These are phyloP conservation scores for Tillandsia fasciculata DNA, from an alignment of 176 grass and related monocot species.

Conservation along the genomic window DNA sequence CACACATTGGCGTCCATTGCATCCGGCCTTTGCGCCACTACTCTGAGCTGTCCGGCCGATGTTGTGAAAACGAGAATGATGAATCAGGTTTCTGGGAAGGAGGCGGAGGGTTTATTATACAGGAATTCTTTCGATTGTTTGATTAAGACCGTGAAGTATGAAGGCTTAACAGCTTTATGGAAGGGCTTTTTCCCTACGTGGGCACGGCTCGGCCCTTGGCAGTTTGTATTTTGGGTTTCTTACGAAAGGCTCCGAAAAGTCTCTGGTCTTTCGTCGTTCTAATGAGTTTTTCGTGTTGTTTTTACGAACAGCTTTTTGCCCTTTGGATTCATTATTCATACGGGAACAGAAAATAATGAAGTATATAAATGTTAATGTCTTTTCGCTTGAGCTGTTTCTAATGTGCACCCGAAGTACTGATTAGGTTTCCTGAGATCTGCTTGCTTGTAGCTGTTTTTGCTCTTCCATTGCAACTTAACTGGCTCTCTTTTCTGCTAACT, in stretches of 20 bases:
- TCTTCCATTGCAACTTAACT: too few species aligned
- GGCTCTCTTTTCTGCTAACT: too few species aligned
- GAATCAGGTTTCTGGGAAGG: conserved; percentile 44
- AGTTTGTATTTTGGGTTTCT: conserved; percentile 92
- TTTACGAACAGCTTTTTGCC: not conserved
- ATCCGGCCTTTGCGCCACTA: conserved; percentile 53
- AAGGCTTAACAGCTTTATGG: conserved; percentile 55
- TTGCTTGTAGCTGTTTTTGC: too few species aligned
- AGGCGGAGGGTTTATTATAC: conserved; percentile 24
- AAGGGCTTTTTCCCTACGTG: conserved; percentile 84
- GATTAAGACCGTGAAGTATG: conserved; percentile 49
- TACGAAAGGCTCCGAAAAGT: conserved; percentile 53
- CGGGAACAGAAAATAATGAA: too few species aligned
- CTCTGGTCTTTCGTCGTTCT: conserved; percentile 72
- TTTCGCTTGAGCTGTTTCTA: too few species aligned
- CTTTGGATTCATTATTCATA: too few species aligned
- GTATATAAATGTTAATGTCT: too few species aligned
- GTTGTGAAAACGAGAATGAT: conserved; percentile 93
- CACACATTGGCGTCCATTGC: conserved; percentile 62
- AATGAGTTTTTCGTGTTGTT: conserved; percentile 10
- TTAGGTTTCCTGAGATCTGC: too few species aligned
- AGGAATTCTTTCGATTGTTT: conserved; percentile 82
- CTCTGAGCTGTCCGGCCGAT: conserved; percentile 67
- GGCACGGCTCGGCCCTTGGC: conserved; percentile 82
- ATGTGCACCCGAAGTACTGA: too few species aligned